Evolutionary conservation across 306 rosid genomes (phyloP).

Genomic region (Heteromeles arbutifolia): DNA sequence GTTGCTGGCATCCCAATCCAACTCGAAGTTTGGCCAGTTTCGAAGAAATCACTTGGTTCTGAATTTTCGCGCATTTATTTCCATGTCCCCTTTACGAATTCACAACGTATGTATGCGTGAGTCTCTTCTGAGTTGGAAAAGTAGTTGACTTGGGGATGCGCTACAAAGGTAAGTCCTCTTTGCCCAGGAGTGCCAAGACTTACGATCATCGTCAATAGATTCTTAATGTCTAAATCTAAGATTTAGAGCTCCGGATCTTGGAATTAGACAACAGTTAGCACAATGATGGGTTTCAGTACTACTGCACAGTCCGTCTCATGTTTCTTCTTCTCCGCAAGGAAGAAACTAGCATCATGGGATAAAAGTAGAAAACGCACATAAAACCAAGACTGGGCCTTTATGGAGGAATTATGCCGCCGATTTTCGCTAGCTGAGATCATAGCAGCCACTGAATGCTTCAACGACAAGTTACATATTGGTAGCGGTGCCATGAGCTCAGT

Average conservation of each 20-base stretch:
- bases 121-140: too few relatives aligned
- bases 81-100: too few relatives aligned
- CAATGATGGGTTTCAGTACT: not conserved
- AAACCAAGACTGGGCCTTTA: not conserved
- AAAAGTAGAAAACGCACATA: not conserved
- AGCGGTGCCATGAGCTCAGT: not conserved
- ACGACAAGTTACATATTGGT: not conserved
- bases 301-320: not conserved
- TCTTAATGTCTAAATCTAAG: not conserved
- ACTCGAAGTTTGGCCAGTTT: too few relatives aligned
- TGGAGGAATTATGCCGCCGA: not conserved
- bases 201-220: too few relatives aligned
- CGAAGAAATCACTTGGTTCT: too few relatives aligned
- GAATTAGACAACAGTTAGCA: not conserved
- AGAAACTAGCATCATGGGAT: not conserved
- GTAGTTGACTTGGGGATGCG: too few relatives aligned
- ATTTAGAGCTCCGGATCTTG: not conserved
- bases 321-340: not conserved
- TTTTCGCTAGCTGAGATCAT: constrained; percentile 6
- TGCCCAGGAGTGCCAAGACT: too few relatives aligned
- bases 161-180: too few relatives aligned
- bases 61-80: too few relatives aligned
- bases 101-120: too few relatives aligned
- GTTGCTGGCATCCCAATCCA: too few relatives aligned
- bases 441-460: constrained; percentile 1